These are phyloP conservation scores for Suillus spraguei DNA, from an alignment of 768 basidiomycete genomes.

Conservation along the genomic window DNA sequence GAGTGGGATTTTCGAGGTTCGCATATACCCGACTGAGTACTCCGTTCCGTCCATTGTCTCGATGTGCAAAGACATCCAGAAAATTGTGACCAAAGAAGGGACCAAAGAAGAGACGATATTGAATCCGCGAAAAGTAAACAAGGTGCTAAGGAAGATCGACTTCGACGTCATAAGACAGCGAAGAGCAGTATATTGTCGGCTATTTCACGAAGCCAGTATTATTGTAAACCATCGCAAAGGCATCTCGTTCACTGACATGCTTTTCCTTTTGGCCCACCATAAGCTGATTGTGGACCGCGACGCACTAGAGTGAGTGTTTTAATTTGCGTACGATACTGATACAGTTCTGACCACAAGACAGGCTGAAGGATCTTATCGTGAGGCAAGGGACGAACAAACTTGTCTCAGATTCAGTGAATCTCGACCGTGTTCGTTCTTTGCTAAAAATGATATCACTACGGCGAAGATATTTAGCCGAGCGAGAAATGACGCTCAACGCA, in stretches of 20 bases:
- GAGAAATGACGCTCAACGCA: conserved; percentile 46
- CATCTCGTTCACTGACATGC: conserved; percentile 90
- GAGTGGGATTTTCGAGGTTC: conserved; percentile 85
- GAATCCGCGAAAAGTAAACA: conserved; percentile 64
- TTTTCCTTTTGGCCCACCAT: conserved; percentile 85
- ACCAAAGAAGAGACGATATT: conserved; percentile 29
- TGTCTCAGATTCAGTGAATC: conserved; percentile 81
- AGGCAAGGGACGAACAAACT: conserved; percentile 77
- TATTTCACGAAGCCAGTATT: conserved; percentile 87
- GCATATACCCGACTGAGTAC: conserved; percentile 77
- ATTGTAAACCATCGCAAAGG: conserved; percentile 72
- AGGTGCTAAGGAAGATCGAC: conserved; percentile 66
- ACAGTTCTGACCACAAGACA: conserved; percentile 31
- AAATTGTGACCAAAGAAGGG: conserved; percentile 42
- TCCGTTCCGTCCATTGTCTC: conserved; percentile 62
- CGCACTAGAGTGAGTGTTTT: conserved; percentile 73
- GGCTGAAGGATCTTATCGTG: conserved; percentile 78
- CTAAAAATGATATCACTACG: conserved; percentile 77
- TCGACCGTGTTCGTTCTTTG: conserved; percentile 82
- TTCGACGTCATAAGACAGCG: conserved; percentile 62
- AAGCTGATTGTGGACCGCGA: conserved; percentile 89
- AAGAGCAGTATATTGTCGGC: conserved; percentile 66
- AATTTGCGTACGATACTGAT: neutral
- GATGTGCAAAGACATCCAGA: conserved; percentile 41
- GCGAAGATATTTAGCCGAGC: conserved; percentile 59